phyloP scores from a whole-genome alignment of 176 grass and related monocot species.

The Tillandsia fasciculata region DNA sequence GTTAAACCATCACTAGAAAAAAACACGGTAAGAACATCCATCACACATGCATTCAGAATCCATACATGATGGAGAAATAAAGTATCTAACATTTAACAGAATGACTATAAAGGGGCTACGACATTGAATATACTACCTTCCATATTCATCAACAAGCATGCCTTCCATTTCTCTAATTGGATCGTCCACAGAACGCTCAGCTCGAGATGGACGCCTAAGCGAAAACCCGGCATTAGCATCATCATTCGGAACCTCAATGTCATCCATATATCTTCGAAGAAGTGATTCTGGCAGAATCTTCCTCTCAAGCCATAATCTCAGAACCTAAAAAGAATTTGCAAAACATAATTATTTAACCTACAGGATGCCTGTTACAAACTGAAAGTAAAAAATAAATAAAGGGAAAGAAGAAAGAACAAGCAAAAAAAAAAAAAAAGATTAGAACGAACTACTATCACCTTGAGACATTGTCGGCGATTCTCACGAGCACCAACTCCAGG shows the following conservation, averaged over 20 bases:
- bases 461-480: constrained; percentile 91
- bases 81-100: background rate
- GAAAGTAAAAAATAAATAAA: constrained; percentile 7
- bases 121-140: constrained; percentile 55
- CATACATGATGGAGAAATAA: background rate
- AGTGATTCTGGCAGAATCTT: constrained; percentile 88
- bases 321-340: constrained; percentile 50
- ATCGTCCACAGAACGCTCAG: constrained; percentile 93
- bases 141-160: constrained; percentile 97
- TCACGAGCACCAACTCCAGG: constrained; percentile 74
- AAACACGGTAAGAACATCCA: background rate
- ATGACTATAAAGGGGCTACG: background rate
- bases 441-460: constrained; percentile 33
- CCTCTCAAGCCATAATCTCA: constrained; percentile 92
- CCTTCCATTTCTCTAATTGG: constrained; percentile 97
- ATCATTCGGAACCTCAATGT: constrained; percentile 70
- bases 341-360: background rate
- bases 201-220: constrained; percentile 52
- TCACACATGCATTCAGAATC: background rate
- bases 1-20: background rate
- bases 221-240: constrained; percentile 39
- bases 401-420: constrained; percentile 6
- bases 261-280: constrained; percentile 56
- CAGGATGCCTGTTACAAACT: background rate
- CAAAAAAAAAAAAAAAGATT: constrained; percentile 10